These are phyloP conservation scores for Lachnellula subtilissima DNA, from an alignment of 2,329 filamentous ascomycete species.

Conservation along the genomic window DNA sequence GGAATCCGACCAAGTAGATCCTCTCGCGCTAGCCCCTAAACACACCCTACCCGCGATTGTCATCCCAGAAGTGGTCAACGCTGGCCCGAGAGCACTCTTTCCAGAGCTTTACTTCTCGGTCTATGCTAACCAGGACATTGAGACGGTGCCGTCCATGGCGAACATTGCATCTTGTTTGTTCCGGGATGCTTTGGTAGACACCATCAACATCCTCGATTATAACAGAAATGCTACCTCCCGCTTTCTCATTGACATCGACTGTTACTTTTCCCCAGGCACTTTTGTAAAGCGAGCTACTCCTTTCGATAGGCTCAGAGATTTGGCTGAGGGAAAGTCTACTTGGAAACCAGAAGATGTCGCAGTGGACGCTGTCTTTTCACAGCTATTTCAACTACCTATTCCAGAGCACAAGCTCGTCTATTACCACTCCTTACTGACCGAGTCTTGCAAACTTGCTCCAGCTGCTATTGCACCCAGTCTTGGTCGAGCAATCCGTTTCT, in stretches of 20 bases:
- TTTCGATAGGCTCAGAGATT: conserved; percentile 79
- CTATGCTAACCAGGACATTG: conserved; percentile 78
- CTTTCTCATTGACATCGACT: conserved; percentile 89
- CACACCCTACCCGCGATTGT: conserved; percentile 72
- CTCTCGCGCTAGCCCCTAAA: conserved; percentile 57
- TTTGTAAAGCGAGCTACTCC: conserved; percentile 92
- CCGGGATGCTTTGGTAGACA: conserved; percentile 81
- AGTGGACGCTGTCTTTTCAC: conserved; percentile 96
- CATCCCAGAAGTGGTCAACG: conserved; percentile 70
- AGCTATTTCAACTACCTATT: conserved; percentile 80
- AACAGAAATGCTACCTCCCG: conserved; percentile 85
- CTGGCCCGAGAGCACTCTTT: conserved; percentile 73
- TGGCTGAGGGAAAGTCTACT: conserved; percentile 61
- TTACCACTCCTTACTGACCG: conserved; percentile 91
- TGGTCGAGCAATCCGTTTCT: conserved; percentile 84
- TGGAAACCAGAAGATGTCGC: conserved; percentile 98
- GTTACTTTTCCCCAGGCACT: conserved; percentile 83
- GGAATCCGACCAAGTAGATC: conserved; percentile 57
- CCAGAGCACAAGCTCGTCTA: conserved; percentile 94
- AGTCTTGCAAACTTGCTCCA: conserved; percentile 92
- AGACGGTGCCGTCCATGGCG: conserved; percentile 76
- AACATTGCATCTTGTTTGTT: conserved; percentile 78
- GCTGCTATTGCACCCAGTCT: conserved; percentile 94
- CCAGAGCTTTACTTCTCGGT: conserved; percentile 94
- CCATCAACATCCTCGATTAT: conserved; percentile 89